Base-by-base conservation (phyloP, 495 filamentous ascomycete species). In the Penicillium salamii region DNA sequence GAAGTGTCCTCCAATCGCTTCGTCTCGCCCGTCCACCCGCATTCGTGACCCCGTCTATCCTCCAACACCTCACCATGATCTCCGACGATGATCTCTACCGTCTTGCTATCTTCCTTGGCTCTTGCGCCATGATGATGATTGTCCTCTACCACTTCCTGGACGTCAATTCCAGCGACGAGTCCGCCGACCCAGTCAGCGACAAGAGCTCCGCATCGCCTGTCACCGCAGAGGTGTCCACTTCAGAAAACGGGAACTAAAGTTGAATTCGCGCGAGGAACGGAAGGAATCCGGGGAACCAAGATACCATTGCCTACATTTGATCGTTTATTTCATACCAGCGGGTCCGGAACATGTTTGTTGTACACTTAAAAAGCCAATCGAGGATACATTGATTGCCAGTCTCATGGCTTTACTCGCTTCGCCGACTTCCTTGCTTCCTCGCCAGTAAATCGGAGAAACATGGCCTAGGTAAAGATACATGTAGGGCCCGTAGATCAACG, bases 61-160 rank as follows among this genome's bases (percentile, higher is more conserved):
- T 32, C 14, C 23, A 14, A 26, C 14, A 5, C 7, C 11, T 40
- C 69, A 83, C 39, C 33, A 93, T 93, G 89, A 91, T 93, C 67
- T 84, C 87, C 70, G 89, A 93, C 83, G 73, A 84, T 54, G 85
- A 90, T 45, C 82, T 93, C 59, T 88, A 89, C 74, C 78, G 79
- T 21, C 84, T 99, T 18, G 91, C 93, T 69, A 84, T 96, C 65
- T 92, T 96, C 70, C 88, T 97, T 48, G 93, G 95, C 71, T 90
- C 84, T 34, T 78, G 85, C 26, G 82, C 93, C 58, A 93, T 97
- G 91, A 81, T 96, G 45, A 81, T 99, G 54, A 96, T 96, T 39
- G 83, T 97, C 36, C 71, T 96, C 15, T 97, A 97, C 78, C 90
- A 96, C 73, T 97, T 95, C 77, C 85, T 99, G 58, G 91, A 97